These are phyloP conservation scores for Pharus latifolius DNA, from an alignment of 176 grass and related monocot genomes.

Conservation along the genomic window DNA sequence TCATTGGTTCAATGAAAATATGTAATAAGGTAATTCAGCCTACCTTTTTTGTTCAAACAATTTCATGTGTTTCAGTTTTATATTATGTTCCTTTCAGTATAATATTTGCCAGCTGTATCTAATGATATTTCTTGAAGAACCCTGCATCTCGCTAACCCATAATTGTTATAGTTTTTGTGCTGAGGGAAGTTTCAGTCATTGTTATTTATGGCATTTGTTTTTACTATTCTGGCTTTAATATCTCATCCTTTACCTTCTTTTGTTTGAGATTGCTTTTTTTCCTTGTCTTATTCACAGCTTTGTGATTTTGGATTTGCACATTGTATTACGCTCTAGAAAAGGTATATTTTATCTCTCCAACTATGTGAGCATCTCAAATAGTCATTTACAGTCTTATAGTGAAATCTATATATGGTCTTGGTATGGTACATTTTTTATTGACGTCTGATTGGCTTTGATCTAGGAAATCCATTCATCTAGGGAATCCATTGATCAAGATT, in stretches of 20 bases:
- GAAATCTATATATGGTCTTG: neutral
- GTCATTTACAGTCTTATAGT: neutral
- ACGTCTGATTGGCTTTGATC: neutral
- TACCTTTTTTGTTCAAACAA: neutral
- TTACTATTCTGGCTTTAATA: constrained; percentile 2
- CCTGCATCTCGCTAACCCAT: neutral
- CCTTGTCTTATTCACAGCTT: constrained; percentile 48
- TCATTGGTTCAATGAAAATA: neutral
- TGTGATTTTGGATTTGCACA: constrained; percentile 99
- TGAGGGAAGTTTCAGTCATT: neutral
- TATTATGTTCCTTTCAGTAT: neutral
- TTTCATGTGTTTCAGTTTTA: neutral
- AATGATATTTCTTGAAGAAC: neutral
- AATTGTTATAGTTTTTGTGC: neutral
- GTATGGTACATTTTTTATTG: neutral
- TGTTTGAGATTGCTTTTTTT: neutral
- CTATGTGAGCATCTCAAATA: neutral
- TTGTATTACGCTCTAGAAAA: constrained; percentile 94
- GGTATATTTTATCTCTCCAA: constrained; percentile 28
- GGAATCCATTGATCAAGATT: neutral
- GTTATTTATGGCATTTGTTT: neutral
- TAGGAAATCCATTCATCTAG: neutral
- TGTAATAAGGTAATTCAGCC: neutral
- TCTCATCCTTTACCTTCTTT: constrained; percentile 9
- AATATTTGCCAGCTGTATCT: neutral